Evolutionary conservation across 169 alveolate species (phyloP), one percentile per base, ranked within the genome.

Genomic region (Plasmodium billcollinsi): DNA sequence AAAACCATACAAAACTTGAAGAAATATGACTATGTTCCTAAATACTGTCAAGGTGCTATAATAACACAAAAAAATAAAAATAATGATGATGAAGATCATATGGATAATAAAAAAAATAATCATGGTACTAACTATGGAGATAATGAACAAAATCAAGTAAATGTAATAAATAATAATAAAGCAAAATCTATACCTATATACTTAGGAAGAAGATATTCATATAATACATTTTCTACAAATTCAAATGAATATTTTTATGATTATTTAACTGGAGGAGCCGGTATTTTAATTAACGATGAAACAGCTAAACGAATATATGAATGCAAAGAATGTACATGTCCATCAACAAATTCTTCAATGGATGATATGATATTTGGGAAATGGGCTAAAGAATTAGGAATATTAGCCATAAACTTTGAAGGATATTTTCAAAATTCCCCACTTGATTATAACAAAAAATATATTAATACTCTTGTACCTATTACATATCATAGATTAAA

Each of bases 351-450:
- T 71, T 20, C 43, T 1, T 12, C 20, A 1, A 15, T n/a, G 15
- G 62, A 83, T 62, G 92, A 58, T 20, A 65, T 52, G 26, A 54
- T 74, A 1, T 52, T 86, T 47, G 92, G 92, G 2, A 33, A 29
- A 1, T 86, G 92, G 92, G 66, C 78, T 3, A 86, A 71, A 54
- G 43, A 65, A 33, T n/a, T 86, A 21, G 54, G 65, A 1, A 61
- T 86, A 2, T 9, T 86, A 26, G 63, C 92, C 8, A 86, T 86
- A 62, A 72, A 86, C 39, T 71, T 86, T 65, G 92, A 86, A 86
- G 92, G 92, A 12, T 86, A 71, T 66, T 86, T 72, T 74, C 78
- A 63, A 62, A 86, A 72, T 2, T 12, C n/a, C 0, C 92, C 92
- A 4, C 9, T 15, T 0, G 49, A 86, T 9, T 86, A 86, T 39